phyloP scores from a whole-genome alignment of 139 green algal genomes.

The Coelastrella sp. region DNA sequence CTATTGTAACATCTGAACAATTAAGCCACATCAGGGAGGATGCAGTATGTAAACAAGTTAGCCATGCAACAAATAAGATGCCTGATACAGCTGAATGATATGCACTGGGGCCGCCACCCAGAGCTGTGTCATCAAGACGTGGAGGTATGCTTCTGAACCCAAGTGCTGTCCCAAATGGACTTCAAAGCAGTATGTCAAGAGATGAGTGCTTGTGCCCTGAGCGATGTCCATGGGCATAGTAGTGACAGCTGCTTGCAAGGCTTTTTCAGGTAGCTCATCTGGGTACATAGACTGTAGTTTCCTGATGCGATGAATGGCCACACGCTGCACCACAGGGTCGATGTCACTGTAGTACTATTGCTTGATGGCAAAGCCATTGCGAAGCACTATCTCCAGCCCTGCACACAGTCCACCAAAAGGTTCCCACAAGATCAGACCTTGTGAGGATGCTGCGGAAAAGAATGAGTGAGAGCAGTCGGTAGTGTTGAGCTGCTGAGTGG shows the following conservation, averaged over 20 bases:
- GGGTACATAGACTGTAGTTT: slow-evolving; percentile 2
- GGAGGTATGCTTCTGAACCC: too few species aligned
- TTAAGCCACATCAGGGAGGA: too few species aligned
- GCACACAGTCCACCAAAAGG: slow-evolving; percentile 44
- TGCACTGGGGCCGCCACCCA: too few species aligned
- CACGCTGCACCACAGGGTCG: neutral
- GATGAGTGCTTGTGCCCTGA: neutral
- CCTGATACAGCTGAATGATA: too few species aligned
- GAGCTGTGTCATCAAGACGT: too few species aligned
- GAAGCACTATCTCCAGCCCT: slow-evolving; percentile 44
- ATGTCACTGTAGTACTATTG: slow-evolving; percentile 46
- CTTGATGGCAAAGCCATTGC: slow-evolving; percentile 27
- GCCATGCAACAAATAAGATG: too few species aligned
- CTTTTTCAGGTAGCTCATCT: neutral
- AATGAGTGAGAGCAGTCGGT: neutral
- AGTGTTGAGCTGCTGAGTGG: neutral
- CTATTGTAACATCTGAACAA: too few species aligned
- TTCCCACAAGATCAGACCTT: slow-evolving; percentile 33
- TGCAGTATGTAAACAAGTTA: too few species aligned
- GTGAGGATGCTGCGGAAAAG: slow-evolving; percentile 2
- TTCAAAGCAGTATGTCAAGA: too few species aligned
- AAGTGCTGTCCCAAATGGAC: too few species aligned
- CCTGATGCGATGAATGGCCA: slow-evolving; percentile 10
- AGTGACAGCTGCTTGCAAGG: neutral
- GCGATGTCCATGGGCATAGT: neutral